Evolutionary conservation across 2,329 filamentous ascomycete species (phyloP).

Genomic region (Neonectria faginata): DNA sequence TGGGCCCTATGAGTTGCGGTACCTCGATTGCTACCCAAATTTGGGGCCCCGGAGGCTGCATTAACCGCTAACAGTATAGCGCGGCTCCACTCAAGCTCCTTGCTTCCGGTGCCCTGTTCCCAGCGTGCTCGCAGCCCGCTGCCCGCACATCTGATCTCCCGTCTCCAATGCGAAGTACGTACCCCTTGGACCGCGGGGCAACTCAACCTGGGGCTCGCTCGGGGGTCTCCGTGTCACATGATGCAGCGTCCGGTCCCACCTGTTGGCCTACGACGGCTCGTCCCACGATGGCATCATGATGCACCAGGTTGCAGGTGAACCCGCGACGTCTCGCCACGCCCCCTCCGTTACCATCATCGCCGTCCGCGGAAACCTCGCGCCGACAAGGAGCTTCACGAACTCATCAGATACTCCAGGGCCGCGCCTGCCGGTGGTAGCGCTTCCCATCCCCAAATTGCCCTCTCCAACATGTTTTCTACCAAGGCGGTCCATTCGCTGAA

Average conservation of each 20-base stretch:
- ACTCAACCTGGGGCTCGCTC: slow-evolving; percentile 9
- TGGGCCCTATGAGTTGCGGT: slow-evolving; percentile 33
- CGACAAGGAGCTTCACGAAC: background rate
- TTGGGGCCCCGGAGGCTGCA: slow-evolving; percentile 33
- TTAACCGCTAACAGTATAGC: slow-evolving; percentile 34
- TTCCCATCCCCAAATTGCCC: slow-evolving; percentile 49
- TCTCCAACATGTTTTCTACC: slow-evolving; percentile 52
- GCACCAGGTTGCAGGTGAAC: slow-evolving; percentile 7
- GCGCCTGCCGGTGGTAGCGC: slow-evolving; percentile 31
- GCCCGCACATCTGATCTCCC: slow-evolving; percentile 19
- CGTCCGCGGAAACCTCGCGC: slow-evolving; percentile 19
- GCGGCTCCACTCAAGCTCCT: slow-evolving; percentile 45
- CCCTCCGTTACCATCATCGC: slow-evolving; percentile 4
- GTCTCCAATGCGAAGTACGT: slow-evolving; percentile 9
- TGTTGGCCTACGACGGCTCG: slow-evolving; percentile 33
- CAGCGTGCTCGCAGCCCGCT: slow-evolving; percentile 10
- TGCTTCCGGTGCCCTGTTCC: slow-evolving; percentile 33
- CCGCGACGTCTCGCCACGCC: slow-evolving; percentile 16
- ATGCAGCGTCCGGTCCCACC: slow-evolving; percentile 32
- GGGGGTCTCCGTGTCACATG: slow-evolving; percentile 41
- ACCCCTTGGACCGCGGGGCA: slow-evolving; percentile 15
- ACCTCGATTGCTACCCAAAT: slow-evolving; percentile 37
- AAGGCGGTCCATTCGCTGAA: slow-evolving; percentile 53
- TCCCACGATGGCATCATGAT: slow-evolving; percentile 46
- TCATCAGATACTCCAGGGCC: slow-evolving; percentile 8